These are phyloP conservation scores for Brassica incana DNA, from an alignment of 345 rosid genomes.

Conservation along the genomic window DNA sequence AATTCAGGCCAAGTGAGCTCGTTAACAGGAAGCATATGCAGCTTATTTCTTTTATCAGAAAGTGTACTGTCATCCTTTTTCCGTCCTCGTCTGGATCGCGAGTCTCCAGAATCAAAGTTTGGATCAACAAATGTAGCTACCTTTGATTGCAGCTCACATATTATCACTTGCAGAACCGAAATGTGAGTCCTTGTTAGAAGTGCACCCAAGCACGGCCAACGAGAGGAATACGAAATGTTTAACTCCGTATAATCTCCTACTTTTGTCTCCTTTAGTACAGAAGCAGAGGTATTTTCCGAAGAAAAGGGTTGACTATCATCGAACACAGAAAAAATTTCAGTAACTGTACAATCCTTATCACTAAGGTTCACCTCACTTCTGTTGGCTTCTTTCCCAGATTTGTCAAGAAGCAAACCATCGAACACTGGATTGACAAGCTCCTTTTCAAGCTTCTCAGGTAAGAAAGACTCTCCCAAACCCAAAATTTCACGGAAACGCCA, in stretches of 20 bases:
- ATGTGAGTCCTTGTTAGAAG: slow-evolving; percentile 65
- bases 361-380: slow-evolving; percentile 37
- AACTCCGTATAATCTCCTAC: slow-evolving; percentile 43
- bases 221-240: slow-evolving; percentile 42
- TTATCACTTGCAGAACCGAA: slow-evolving; percentile 64
- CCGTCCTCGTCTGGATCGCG: slow-evolving; percentile 75
- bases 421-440: slow-evolving; percentile 69
- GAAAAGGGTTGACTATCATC: slow-evolving; percentile 26
- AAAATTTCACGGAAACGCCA: slow-evolving; percentile 73
- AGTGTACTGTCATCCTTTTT: slow-evolving; percentile 72
- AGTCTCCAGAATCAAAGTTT: slow-evolving; percentile 84
- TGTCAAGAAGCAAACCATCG: slow-evolving; percentile 43
- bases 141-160: slow-evolving; percentile 84
- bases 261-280: slow-evolving; percentile 48
- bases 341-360: slow-evolving; percentile 38
- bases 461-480: slow-evolving; percentile 64
- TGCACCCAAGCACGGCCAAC: slow-evolving; percentile 47
- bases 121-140: slow-evolving; percentile 89
- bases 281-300: slow-evolving; percentile 42
- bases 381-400: slow-evolving; percentile 42
- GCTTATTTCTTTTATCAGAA: slow-evolving; percentile 62
- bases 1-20: slow-evolving; percentile 95
- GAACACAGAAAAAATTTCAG: slow-evolving; percentile 34
- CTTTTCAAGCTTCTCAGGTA: slow-evolving; percentile 65
- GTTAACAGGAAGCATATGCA: slow-evolving; percentile 79